These are phyloP conservation scores for Rutstroemia sp. DNA, from an alignment of 2,329 filamentous ascomycete species.

Conservation along the genomic window DNA sequence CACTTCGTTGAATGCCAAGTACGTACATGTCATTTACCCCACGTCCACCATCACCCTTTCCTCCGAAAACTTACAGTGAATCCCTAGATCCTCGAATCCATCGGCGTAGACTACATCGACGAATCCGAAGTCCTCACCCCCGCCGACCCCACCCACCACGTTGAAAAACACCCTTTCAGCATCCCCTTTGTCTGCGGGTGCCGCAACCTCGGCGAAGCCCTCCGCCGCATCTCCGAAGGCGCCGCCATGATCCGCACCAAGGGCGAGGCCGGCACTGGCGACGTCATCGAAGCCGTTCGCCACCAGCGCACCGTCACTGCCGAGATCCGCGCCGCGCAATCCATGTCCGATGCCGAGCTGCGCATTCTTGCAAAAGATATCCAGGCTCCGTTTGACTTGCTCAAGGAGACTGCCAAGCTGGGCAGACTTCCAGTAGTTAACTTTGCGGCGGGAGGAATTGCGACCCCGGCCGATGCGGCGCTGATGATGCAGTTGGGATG, in stretches of 20 bases:
- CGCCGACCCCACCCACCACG: constrained; percentile 83
- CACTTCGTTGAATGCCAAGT: constrained; percentile 95
- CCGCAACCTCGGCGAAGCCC: constrained; percentile 86
- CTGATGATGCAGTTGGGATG: constrained; percentile 99
- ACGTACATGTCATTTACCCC: constrained; percentile 18
- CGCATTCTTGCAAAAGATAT: constrained; percentile 76
- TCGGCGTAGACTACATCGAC: constrained; percentile 96
- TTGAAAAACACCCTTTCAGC: constrained; percentile 77
- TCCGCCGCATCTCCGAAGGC: constrained; percentile 84
- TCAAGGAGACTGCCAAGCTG: constrained; percentile 80
- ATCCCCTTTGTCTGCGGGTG: constrained; percentile 95
- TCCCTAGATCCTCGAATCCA: constrained; percentile 76
- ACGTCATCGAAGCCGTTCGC: constrained; percentile 91
- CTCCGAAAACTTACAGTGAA: background rate
- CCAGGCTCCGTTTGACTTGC: constrained; percentile 66
- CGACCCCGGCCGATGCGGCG: constrained; percentile 94
- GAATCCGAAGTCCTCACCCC: constrained; percentile 97
- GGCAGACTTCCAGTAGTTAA: constrained; percentile 91
- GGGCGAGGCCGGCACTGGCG: constrained; percentile 93
- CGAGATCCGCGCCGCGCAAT: constrained; percentile 67
- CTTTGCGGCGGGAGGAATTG: constrained; percentile 97
- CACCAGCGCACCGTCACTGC: constrained; percentile 88
- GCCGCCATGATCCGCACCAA: constrained; percentile 99
- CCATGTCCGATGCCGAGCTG: constrained; percentile 63
- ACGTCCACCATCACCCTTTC: too few relatives aligned